Evolutionary conservation across 2,329 filamentous ascomycete species (phyloP), one percentile per base, ranked within the genome.

Genomic region (Colletotrichum lini): DNA sequence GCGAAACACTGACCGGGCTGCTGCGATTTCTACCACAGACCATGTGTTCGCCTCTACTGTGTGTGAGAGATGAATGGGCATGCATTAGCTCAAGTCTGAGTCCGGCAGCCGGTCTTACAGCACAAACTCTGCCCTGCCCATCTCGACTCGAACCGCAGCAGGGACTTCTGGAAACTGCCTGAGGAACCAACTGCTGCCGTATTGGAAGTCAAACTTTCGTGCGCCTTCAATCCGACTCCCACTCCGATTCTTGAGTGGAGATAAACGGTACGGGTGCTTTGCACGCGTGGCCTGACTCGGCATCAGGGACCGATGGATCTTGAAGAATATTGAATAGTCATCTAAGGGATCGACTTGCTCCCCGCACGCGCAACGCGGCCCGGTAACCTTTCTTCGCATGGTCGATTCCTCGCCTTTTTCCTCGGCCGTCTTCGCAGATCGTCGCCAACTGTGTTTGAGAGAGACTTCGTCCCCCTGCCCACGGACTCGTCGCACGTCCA

Each of bases 41-140:
- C 69, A 72, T 63, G 53, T 26, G 69, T 72, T 72, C 69, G 66
- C 65, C 65, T 68, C 26, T 57, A n/a, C n/a, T 59, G 53, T 16
- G 53, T 38, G 9, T 10, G 35, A 38, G 30, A 35, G 35, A 9
- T 42, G 38, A 54, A 35, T 54, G 45, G 21, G 53, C 42, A 45
- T 64, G 65, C 69, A 69, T 62, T 47, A 63, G 58, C 49, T 62
- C 40, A n/a, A 67, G 42, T 30, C 38, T 16, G 13, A 60, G 45
- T 64, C 69, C 69, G 69, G 53, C 53, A 64, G 58, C 69, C 69
- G 65, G 69, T 72, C 65, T 72, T 59, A 69, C 10, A 59, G 59
- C 53, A 38, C 35, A 60, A 59, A 72, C 65, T 69, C 47, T 69
- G 53, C 35, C 57, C 38, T 35, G 45, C 49, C 47, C 45, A 8